phyloP scores from a whole-genome alignment of 805 yeast species.

The Kuraishia hungarica region DNA sequence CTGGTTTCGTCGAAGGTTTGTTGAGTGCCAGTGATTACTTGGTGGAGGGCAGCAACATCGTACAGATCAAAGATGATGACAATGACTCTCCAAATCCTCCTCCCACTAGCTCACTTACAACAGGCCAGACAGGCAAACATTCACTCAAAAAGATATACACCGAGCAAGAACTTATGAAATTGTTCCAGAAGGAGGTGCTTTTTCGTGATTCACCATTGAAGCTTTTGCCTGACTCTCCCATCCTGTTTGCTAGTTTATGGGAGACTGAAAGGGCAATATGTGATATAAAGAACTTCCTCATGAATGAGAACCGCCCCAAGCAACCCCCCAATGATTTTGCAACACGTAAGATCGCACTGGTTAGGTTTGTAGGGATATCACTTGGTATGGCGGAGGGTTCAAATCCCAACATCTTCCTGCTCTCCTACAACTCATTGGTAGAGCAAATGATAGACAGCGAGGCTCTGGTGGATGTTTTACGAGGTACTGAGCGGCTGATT shows the following conservation, averaged over 20 bases:
- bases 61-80: constrained; percentile 8
- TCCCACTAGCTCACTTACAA: not conserved
- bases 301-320: constrained; percentile 4
- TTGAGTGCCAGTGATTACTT: constrained; percentile 11
- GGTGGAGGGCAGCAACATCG: constrained; percentile 10
- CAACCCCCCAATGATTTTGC: constrained; percentile 11
- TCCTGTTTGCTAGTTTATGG: constrained; percentile 2
- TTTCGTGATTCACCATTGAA: constrained; percentile 13
- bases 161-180: not conserved
- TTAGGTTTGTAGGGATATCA: constrained; percentile 25
- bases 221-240: constrained; percentile 10
- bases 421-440: constrained; percentile 28
- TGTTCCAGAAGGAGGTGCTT: constrained; percentile 3
- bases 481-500: constrained; percentile 12
- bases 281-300: constrained; percentile 11
- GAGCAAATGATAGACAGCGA: constrained; percentile 32
- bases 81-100: constrained; percentile 1
- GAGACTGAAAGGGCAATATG: constrained; percentile 14
- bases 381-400: constrained; percentile 18
- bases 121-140: not conserved
- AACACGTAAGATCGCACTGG: constrained; percentile 19
- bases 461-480: constrained; percentile 21
- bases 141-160: not conserved
- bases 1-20: not conserved
- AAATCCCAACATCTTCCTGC: constrained; percentile 29